Percentiles rank a stretch among this genome's conserved stretches.
These are phyloP conservation scores for Rhizomucor miehei DNA, from an alignment of 371 early-diverging fungal species.

Conservation along the genomic window DNA sequence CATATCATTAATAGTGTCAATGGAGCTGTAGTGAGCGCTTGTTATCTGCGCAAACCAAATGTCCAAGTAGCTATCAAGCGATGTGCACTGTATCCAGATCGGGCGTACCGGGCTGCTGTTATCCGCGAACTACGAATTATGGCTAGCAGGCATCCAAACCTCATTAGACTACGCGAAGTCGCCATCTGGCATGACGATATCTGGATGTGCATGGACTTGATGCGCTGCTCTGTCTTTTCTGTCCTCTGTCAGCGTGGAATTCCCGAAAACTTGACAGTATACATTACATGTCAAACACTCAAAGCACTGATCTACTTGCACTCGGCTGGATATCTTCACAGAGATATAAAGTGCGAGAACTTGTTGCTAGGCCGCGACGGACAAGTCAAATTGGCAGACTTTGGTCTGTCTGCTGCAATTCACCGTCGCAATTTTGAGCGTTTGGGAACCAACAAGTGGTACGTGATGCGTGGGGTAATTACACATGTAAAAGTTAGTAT, in stretches of 20 bases:
- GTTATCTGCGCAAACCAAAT: conserved; percentile 26
- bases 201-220: conserved; percentile 51
- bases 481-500: too few species aligned
- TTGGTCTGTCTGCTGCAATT: conserved; percentile 37
- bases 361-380: conserved; percentile 89
- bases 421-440: conserved; percentile 60
- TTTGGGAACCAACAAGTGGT: conserved; percentile 97
- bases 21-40: conserved; percentile 46
- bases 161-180: conserved; percentile 41
- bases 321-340: conserved; percentile 91
- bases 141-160: conserved; percentile 37
- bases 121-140: conserved; percentile 43
- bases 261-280: conserved; percentile 40
- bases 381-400: conserved; percentile 83
- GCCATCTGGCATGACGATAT: conserved; percentile 39
- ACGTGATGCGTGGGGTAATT: too few species aligned
- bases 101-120: conserved; percentile 43
- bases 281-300: conserved; percentile 35
- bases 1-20: conserved; percentile 32
- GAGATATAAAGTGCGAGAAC: conserved; percentile 97
- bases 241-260: conserved; percentile 47
- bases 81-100: conserved; percentile 41
- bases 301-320: conserved; percentile 91
- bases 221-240: conserved; percentile 48
- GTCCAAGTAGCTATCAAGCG: conserved; percentile 45